Percentiles rank a stretch among this genome's conserved stretches.
Evolutionary conservation across 2,329 filamentous ascomycete species (phyloP).

Genomic region (Colletotrichum sp.): DNA sequence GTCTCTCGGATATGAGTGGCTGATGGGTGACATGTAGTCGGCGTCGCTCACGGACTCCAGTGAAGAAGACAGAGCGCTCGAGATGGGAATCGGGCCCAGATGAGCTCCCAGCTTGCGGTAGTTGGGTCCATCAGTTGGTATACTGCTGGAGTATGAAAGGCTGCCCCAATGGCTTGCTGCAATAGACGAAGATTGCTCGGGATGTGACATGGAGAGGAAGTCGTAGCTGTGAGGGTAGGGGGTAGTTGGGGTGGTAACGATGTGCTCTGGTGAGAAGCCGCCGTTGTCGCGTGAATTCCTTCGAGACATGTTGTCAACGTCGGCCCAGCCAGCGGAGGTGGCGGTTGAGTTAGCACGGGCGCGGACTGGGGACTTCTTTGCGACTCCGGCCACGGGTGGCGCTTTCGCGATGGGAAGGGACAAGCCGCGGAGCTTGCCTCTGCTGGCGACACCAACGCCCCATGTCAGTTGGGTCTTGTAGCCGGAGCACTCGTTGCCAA

Average conservation of each 20-base stretch:
- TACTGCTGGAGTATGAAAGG: constrained; percentile 51
- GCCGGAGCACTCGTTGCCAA: constrained; percentile 90
- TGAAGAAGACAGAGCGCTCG: constrained; percentile 57
- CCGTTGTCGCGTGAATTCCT: constrained; percentile 39
- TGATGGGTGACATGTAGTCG: constrained; percentile 67
- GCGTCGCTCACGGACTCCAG: constrained; percentile 67
- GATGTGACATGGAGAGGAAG: constrained; percentile 57
- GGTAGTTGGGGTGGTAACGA: constrained; percentile 51
- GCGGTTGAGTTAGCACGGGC: constrained; percentile 51
- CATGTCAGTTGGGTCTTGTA: constrained; percentile 98
- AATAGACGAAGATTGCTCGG: constrained; percentile 45
- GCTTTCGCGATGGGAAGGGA: constrained; percentile 74
- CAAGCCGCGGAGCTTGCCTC: constrained; percentile 90
- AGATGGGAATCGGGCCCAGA: constrained; percentile 46
- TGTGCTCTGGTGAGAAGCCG: constrained; percentile 40
- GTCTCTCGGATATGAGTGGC: constrained; percentile 59
- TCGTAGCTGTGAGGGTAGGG: constrained; percentile 46
- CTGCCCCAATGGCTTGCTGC: constrained; percentile 48
- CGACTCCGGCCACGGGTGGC: constrained; percentile 55
- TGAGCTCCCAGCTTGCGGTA: constrained; percentile 48
- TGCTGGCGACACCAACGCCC: constrained; percentile 94
- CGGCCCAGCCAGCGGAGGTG: constrained; percentile 42
- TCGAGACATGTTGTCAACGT: constrained; percentile 38
- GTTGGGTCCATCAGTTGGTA: constrained; percentile 44
- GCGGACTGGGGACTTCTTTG: constrained; percentile 53